Conservation (phyloP, 2,329 filamentous ascomycete species). For the Tolypocladium guangdongense region DNA sequence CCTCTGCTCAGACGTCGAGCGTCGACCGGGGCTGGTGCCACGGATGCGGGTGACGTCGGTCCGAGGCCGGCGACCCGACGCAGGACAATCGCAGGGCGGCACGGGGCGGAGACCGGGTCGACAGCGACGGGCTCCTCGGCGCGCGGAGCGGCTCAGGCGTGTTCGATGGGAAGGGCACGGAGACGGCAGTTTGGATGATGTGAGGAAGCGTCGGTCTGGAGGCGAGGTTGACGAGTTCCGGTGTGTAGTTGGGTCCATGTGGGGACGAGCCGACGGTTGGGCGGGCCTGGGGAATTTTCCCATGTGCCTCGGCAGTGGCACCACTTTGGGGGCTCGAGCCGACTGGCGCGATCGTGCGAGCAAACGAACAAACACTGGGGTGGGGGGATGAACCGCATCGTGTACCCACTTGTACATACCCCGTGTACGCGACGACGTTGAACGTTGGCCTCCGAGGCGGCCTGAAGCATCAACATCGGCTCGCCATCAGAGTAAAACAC, state of each 20-base stretch:
- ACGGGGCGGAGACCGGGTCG: not conserved
- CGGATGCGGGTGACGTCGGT: not conserved
- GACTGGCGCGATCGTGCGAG: too few species aligned
- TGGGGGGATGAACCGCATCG: too few species aligned
- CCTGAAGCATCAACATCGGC: not conserved
- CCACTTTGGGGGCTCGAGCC: too few species aligned
- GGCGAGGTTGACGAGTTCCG: too few species aligned
- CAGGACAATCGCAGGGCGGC: not conserved
- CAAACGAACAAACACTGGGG: too few species aligned
- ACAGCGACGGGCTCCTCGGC: not conserved
- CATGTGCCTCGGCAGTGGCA: slow-evolving; percentile 7
- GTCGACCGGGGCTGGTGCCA: not conserved
- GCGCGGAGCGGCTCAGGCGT: not conserved
- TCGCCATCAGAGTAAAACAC: not conserved
- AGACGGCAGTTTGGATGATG: not conserved
- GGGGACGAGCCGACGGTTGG: not conserved
- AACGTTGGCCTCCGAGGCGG: too few species aligned
- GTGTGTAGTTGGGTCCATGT: too few species aligned
- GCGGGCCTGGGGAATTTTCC: not conserved
- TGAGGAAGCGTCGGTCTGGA: not conserved
- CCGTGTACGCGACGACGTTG: not conserved
- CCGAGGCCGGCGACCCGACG: not conserved
- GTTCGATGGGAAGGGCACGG: not conserved
- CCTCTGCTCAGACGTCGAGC: not conserved
- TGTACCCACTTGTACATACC: too few species aligned